Evolutionary conservation across 495 filamentous ascomycete genomes (phyloP).

Genomic region (Mytilinidion resinicola): DNA sequence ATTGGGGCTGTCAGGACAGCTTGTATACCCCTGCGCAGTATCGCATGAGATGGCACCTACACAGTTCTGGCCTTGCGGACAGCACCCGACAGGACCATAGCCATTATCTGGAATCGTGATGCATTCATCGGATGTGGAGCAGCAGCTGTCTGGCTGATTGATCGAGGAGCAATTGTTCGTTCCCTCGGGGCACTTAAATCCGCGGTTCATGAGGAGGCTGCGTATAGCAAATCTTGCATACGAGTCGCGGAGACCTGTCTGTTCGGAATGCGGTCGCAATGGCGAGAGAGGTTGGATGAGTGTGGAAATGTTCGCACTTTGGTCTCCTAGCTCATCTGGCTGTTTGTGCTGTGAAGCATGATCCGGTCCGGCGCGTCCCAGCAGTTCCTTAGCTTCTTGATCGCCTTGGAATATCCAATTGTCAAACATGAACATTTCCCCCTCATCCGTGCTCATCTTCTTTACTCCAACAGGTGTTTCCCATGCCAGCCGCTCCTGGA

Average conservation of each 20-base stretch:
- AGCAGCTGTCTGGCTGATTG: conserved; percentile 71
- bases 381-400: background rate
- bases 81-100: conserved; percentile 77
- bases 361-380: background rate
- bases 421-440: conserved; percentile 74
- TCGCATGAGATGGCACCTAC: conserved; percentile 59
- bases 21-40: conserved; percentile 48
- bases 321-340: background rate
- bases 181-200: conserved; percentile 68
- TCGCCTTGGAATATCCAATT: conserved; percentile 51
- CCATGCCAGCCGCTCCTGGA: conserved; percentile 31
- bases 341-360: background rate
- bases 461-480: conserved; percentile 44
- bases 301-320: conserved; percentile 1
- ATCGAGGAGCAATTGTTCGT: conserved; percentile 63
- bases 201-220: conserved; percentile 36
- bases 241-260: conserved; percentile 4
- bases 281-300: conserved; percentile 32
- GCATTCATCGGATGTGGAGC: conserved; percentile 59
- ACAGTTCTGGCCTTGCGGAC: conserved; percentile 65
- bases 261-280: conserved; percentile 33
- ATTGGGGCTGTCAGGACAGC: conserved; percentile 61
- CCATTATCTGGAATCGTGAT: conserved; percentile 65
- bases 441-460: conserved; percentile 78
- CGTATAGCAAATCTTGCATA: conserved; percentile 22